Evolutionary conservation across 176 grass and related monocot genomes (phyloP), one percentile per base, ranked within the genome.

Genomic region (Cymbopogon citratus): DNA sequence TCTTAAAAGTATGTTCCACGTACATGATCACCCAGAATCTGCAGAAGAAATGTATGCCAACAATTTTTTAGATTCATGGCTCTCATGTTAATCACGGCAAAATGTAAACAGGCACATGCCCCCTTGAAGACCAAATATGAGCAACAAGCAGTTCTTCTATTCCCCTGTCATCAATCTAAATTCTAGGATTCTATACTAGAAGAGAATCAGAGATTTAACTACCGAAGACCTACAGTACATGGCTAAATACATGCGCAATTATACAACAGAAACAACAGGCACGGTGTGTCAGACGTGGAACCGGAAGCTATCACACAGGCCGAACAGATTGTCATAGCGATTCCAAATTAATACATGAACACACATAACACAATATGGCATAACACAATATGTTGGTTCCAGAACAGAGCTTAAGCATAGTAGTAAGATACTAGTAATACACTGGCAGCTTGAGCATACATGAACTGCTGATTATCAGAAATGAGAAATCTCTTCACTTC

Each of bases 301-400:
- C 40, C 12, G 24, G 39, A 69, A 79, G 74, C 71, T 78, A 28
- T 78, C 86, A 98, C 86, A 98, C 71, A 98, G 80, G 40, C 79
- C 88, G 67, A 98, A 95, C 31, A 95, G 84, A 84, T 90, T 88
- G 23, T 97, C 95, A n/a, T n/a, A n/a, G n/a, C 19, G 7, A 4
- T 19, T 51, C 48, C 48, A 1, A 52, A 52, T 52, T 21, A 52
- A 52, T 19, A 52, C 19, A 19, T 15, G 15, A 52, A 6, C 6
- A 9, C 5, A 49, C 51, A 56, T 56, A n/a, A 56, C 51, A 56
- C 2, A 56, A 56, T n/a, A 21, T 56, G 8, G 52, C 52, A 54
- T 54, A 23, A 56, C 18, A n/a, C 19, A 56, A 23, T 56, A n/a
- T 23, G 23, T 23, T 56, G 52, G 52, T 56, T 56, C 21, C 52